Conservation (phyloP, 2,329 filamentous ascomycete genomes). For the Fusarium sp. region DNA sequence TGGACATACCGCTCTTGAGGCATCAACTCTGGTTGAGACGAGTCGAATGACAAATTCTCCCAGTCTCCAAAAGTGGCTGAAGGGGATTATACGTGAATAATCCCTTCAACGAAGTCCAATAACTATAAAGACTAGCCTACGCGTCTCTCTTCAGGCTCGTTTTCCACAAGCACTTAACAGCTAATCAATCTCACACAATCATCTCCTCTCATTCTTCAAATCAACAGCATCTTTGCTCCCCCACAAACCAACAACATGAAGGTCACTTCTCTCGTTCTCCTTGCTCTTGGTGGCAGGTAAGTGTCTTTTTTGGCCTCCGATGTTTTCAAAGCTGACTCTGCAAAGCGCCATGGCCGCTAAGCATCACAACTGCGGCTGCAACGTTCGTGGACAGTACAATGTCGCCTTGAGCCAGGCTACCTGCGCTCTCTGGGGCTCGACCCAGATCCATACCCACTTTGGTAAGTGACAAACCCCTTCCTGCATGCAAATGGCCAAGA, state of each 20-base stretch:
- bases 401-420: constrained; percentile 11
- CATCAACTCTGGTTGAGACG: not conserved
- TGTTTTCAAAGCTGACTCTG: not conserved
- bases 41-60: not conserved
- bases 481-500: no score
- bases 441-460: constrained; percentile 15
- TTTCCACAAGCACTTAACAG: not conserved
- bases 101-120: no score
- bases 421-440: constrained; percentile 24
- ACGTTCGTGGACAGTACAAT: constrained; percentile 10
- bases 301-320: accelerated
- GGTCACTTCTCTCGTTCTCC: not conserved
- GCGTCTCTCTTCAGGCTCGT: not conserved
- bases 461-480: not conserved
- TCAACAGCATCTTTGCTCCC: not conserved
- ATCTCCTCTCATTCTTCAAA: not conserved
- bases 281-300: not conserved
- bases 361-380: constrained; percentile 34
- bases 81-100: no score
- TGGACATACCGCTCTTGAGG: not conserved
- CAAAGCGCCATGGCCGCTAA: not conserved
- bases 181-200: not conserved
- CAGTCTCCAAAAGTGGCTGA: no score
- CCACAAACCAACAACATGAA: not conserved
- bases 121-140: not conserved